These are phyloP conservation scores for Colletotrichum brevisporum DNA, from an alignment of 2,329 filamentous ascomycete genomes.

Conservation along the genomic window DNA sequence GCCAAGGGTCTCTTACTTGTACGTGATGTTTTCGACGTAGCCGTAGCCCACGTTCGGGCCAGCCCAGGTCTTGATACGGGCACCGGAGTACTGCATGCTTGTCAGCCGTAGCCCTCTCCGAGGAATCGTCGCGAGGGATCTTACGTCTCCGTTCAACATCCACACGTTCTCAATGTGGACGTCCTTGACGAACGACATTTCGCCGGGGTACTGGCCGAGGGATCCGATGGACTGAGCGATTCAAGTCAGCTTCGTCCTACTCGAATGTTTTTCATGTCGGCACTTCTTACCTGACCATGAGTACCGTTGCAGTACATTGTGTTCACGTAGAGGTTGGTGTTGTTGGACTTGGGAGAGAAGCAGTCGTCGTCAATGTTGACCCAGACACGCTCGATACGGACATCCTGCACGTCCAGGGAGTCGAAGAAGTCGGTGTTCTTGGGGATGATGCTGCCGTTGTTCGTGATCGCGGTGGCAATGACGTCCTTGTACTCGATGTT, in stretches of 20 bases:
- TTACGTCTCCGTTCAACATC: conserved; percentile 59
- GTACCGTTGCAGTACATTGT: conserved; percentile 72
- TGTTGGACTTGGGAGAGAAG: conserved; percentile 73
- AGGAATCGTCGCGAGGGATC: neutral
- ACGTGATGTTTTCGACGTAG: conserved; percentile 74
- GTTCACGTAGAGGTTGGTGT: conserved; percentile 69
- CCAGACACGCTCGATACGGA: conserved; percentile 65
- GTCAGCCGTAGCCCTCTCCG: neutral
- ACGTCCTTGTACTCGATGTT: conserved; percentile 68
- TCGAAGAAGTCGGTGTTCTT: conserved; percentile 77
- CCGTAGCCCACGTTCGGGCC: conserved; percentile 70
- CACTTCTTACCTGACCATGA: conserved; percentile 15
- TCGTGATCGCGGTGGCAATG: conserved; percentile 66
- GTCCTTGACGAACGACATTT: conserved; percentile 68
- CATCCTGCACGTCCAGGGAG: conserved; percentile 68
- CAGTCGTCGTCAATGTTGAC: conserved; percentile 72
- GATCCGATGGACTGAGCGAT: conserved; percentile 65
- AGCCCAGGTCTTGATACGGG: conserved; percentile 74
- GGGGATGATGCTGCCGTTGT: conserved; percentile 59
- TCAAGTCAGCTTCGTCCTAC: conserved; percentile 56
- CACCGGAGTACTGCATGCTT: conserved; percentile 57
- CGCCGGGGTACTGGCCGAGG: conserved; percentile 69
- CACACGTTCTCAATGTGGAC: conserved; percentile 73
- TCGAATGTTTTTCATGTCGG: neutral
- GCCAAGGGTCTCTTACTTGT: conserved; percentile 47